Evolutionary conservation across 805 yeast genomes (phyloP).

Genomic region (Ogataea zsoltii): DNA sequence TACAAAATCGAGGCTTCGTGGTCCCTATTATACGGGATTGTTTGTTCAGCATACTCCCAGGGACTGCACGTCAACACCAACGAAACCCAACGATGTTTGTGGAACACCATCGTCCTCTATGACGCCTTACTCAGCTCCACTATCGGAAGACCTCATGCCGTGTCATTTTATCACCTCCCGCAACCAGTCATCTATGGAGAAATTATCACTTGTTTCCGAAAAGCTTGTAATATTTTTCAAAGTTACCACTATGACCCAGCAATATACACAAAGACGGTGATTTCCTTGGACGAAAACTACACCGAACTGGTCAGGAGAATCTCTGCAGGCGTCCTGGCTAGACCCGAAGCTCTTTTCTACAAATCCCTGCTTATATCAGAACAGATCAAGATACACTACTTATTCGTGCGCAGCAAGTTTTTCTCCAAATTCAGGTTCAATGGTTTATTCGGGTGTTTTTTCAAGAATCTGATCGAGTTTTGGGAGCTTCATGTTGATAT

Average conservation of each 20-base stretch:
- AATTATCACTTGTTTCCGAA: background rate
- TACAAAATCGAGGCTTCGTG: slow-evolving; percentile 5
- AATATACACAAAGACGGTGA: background rate
- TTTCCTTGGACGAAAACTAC: background rate
- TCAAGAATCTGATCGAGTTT: slow-evolving; percentile 5
- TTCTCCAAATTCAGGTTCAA: slow-evolving; percentile 10
- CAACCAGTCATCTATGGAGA: background rate
- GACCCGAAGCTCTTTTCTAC: background rate
- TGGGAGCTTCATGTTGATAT: too few relatives aligned
- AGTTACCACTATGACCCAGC: background rate
- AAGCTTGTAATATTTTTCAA: background rate
- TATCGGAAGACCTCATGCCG: slow-evolving; percentile 9
- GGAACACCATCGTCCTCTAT: slow-evolving; percentile 7
- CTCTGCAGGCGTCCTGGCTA: background rate
- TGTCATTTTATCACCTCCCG: background rate
- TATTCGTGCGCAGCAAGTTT: slow-evolving; percentile 3
- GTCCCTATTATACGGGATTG: background rate
- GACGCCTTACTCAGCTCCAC: slow-evolving; percentile 9
- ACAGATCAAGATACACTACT: slow-evolving; percentile 18
- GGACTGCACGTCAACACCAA: background rate
- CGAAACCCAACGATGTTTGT: background rate
- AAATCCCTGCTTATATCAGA: slow-evolving; percentile 4
- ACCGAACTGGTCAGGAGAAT: too few relatives aligned
- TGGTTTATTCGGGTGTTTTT: slow-evolving; percentile 5
- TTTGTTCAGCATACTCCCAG: background rate